Evolutionary conservation across 495 filamentous ascomycete genomes (phyloP).

Genomic region (Aspergillus ellipticus): DNA sequence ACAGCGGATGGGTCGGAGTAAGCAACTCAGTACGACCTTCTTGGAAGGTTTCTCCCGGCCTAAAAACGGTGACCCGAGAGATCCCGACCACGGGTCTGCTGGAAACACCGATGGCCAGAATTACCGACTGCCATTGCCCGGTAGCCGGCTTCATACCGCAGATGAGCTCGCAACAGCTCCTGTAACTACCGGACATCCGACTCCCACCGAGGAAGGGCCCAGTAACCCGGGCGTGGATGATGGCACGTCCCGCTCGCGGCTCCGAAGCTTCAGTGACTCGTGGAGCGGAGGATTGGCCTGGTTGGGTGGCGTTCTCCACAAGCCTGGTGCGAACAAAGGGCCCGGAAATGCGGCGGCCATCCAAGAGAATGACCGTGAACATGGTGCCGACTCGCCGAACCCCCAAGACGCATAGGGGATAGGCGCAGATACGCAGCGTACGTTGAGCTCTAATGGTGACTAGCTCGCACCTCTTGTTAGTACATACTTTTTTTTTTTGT

Average conservation of each 20-base stretch:
- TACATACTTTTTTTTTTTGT: slow-evolving; percentile 6
- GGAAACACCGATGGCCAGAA: slow-evolving; percentile 13
- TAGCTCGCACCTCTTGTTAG: slow-evolving; percentile 2
- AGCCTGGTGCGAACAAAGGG: slow-evolving; percentile 5
- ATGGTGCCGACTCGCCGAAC: not conserved
- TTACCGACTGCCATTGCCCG: slow-evolving; percentile 21
- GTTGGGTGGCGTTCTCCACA: slow-evolving; percentile 32
- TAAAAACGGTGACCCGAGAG: slow-evolving; percentile 17
- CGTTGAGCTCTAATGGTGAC: not conserved
- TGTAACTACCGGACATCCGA: slow-evolving; percentile 25
- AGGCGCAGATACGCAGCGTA: slow-evolving; percentile 7
- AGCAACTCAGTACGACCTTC: slow-evolving; percentile 29
- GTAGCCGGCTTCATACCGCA: slow-evolving; percentile 30
- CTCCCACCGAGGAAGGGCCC: slow-evolving; percentile 17
- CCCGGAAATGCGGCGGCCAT: not conserved
- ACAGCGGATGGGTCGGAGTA: slow-evolving; percentile 24
- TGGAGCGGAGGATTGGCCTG: slow-evolving; percentile 41
- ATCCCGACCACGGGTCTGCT: slow-evolving; percentile 11
- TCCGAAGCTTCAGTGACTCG: slow-evolving; percentile 46
- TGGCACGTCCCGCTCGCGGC: slow-evolving; percentile 19
- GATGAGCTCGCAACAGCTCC: slow-evolving; percentile 21
- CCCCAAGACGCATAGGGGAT: not conserved
- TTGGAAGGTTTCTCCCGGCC: slow-evolving; percentile 17
- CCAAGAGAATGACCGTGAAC: not conserved
- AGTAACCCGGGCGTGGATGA: slow-evolving; percentile 18